Conservation (phyloP, 2,329 filamentous ascomycete species). For the Cryphonectria nitschkei region DNA sequence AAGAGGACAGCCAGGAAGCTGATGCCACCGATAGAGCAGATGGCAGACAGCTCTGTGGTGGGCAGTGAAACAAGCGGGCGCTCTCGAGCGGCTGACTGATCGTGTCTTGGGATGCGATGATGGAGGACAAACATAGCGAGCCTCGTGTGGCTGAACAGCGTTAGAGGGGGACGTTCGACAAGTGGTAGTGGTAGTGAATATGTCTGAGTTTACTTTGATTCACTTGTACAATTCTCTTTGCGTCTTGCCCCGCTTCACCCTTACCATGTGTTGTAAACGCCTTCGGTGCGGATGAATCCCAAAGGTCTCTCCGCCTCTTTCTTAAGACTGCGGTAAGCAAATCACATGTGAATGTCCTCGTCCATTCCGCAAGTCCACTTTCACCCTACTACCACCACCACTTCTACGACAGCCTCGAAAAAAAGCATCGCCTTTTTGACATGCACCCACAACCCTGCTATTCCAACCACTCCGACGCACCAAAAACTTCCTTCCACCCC, state of each 20-base stretch:
- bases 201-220: background rate
- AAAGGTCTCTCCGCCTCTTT: no score
- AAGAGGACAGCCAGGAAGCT: background rate
- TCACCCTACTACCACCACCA: no score
- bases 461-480: conserved; percentile 46
- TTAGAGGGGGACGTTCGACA: background rate
- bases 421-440: no score
- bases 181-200: background rate
- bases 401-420: no score
- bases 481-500: conserved; percentile 52
- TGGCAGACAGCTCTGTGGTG: background rate
- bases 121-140: background rate
- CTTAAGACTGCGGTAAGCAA: no score
- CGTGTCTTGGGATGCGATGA: no score
- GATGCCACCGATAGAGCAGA: background rate
- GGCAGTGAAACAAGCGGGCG: background rate
- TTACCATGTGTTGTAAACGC: background rate
- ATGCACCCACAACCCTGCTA: conserved; percentile 28
- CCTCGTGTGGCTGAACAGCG: conserved; percentile 2
- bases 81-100: background rate
- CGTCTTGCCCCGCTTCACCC: background rate
- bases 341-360: no score
- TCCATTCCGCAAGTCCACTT: background rate
- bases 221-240: background rate
- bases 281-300: no score